Evolutionary conservation across 2,329 filamentous ascomycete genomes (phyloP).

Genomic region (Aspergillus neoniger): DNA sequence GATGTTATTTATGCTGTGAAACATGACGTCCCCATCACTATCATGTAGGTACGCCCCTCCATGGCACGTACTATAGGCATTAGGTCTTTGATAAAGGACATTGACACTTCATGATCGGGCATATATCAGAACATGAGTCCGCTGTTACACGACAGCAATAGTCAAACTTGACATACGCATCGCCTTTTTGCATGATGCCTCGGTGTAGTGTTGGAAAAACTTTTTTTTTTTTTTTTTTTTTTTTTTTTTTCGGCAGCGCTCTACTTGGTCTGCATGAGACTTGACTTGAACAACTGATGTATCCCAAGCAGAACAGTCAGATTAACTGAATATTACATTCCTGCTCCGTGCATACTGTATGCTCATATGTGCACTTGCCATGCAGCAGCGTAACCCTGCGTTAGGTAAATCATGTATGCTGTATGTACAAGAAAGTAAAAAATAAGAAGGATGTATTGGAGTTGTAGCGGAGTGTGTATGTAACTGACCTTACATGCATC

Average conservation of each 20-base stretch:
- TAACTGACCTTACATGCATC: neutral
- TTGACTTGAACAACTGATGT: neutral
- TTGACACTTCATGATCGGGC: neutral
- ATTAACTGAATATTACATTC: neutral
- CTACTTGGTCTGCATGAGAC: neutral
- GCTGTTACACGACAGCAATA: slow-evolving; percentile 7
- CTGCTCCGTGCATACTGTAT: neutral
- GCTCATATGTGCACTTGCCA: neutral
- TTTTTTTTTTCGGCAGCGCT: neutral
- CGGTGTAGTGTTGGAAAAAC: neutral
- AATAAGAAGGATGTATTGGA: neutral
- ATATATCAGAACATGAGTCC: neutral
- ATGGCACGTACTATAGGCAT: neutral
- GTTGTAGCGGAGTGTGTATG: neutral
- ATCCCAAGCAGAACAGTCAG: neutral
- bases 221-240: neutral
- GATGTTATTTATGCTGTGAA: slow-evolving; percentile 7
- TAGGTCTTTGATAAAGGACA: neutral
- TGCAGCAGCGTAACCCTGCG: neutral
- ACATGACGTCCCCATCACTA: slow-evolving; percentile 1
- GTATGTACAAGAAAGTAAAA: neutral
- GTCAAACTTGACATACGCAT: neutral
- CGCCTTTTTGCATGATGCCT: neutral
- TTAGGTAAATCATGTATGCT: neutral
- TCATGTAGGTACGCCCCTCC: neutral